phyloP scores from a whole-genome alignment of 1,284 basidiomycete genomes.

The Microbotryum lychnidis-dioicae region DNA sequence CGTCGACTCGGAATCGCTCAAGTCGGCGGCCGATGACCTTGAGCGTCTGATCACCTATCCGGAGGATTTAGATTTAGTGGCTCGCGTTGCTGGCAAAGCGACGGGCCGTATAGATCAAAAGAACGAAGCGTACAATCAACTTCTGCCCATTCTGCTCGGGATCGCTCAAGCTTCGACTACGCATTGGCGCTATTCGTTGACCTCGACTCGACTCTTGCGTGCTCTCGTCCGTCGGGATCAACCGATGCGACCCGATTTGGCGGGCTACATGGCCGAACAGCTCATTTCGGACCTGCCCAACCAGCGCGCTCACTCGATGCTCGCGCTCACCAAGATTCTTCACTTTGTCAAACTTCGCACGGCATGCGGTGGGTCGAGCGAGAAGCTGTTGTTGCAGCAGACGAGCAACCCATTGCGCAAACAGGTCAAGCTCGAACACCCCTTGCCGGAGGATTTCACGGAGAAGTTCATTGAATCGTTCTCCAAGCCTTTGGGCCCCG shows the following conservation, averaged over 20 bases:
- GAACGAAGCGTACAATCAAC: conserved; percentile 41
- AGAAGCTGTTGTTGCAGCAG: conserved; percentile 70
- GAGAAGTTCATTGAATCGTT: conserved; percentile 48
- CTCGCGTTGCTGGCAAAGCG: conserved; percentile 37
- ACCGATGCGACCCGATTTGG: conserved; percentile 55
- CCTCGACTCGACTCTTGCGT: conserved; percentile 63
- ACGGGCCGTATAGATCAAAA: conserved; percentile 36
- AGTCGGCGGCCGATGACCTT: conserved; percentile 36
- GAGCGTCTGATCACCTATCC: conserved; percentile 18
- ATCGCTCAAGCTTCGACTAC: conserved; percentile 59
- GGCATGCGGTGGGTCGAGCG: conserved; percentile 54
- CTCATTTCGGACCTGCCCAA: conserved; percentile 65
- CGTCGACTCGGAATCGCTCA: conserved; percentile 23
- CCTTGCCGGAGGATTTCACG: conserved; percentile 48
- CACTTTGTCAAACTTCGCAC: conserved; percentile 78
- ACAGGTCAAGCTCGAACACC: conserved; percentile 47
- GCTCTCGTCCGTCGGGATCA: conserved; percentile 68
- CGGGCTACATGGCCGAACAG: conserved; percentile 43
- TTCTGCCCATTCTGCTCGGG: conserved; percentile 54
- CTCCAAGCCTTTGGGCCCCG: conserved; percentile 37
- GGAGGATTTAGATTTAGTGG: conserved; percentile 35
- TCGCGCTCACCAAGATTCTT: conserved; percentile 64
- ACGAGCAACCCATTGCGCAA: conserved; percentile 65
- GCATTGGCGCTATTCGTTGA: conserved; percentile 88
- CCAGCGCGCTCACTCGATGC: conserved; percentile 57